These are phyloP conservation scores for Aphanomyces stellatus DNA, from an alignment of 352 stramenopile species.

Conservation along the genomic window DNA sequence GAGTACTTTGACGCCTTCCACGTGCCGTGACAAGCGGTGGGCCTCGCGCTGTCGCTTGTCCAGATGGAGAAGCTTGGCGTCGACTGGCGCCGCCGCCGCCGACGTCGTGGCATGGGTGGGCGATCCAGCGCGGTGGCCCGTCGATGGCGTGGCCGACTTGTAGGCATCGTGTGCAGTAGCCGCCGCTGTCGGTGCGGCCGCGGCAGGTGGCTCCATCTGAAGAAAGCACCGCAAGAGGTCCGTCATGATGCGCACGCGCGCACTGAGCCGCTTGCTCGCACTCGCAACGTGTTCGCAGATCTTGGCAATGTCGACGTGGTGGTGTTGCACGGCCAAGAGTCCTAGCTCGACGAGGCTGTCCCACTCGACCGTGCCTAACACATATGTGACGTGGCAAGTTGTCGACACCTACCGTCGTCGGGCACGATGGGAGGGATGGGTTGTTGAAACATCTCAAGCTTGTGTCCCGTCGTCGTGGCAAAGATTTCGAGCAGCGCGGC, in stretches of 20 bases:
- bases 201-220: conserved; percentile 38
- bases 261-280: not conserved
- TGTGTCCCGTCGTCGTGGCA: conserved; percentile 46
- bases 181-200: conserved; percentile 35
- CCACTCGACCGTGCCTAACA: conserved; percentile 29
- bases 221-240: conserved; percentile 1
- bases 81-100: conserved; percentile 38
- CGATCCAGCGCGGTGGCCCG: conserved; percentile 1
- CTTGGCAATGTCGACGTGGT: conserved; percentile 26
- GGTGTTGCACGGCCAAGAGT: conserved; percentile 39
- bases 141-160: not conserved
- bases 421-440: no score
- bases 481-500: conserved; percentile 50
- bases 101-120: conserved; percentile 43
- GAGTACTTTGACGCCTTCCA: conserved; percentile 67
- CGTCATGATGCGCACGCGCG: not conserved
- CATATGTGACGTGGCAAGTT: not conserved
- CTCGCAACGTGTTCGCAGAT: conserved; percentile 40
- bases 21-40: conserved; percentile 32
- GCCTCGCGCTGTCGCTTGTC: conserved; percentile 29
- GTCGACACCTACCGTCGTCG: conserved; percentile 18
- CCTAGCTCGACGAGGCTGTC: conserved; percentile 51
- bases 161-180: conserved; percentile 29
- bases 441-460: conserved; percentile 33
- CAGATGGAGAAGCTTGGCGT: conserved; percentile 23